Base-by-base conservation (phyloP, 1,139 yeast genomes). In the Hyphopichia wangnamkhiaoensis region DNA sequence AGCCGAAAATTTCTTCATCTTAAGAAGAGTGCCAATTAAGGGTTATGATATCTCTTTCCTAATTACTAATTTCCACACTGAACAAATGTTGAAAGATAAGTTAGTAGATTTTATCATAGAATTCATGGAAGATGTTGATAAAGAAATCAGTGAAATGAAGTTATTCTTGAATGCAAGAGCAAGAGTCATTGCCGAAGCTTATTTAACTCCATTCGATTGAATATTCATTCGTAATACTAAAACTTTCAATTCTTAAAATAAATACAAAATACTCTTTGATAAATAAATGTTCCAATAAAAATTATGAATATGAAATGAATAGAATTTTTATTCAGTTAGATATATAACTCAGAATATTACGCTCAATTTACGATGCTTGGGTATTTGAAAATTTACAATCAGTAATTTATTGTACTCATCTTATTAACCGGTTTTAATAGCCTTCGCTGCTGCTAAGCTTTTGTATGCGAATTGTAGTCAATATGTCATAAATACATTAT, bases 91-190 rank as follows among this genome's bases (percentile, higher is more conserved):
- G 64, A 93, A 94, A 68, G 93, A 86, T 57, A 94, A 94, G 64
- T 77, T 93, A 56, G 96, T 93, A 36, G 98, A 93, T 63, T 93
- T 93, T 60, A 90, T 93, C 53, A 89, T 93, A 54, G 98, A 93
- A 68, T 93, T 94, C 62, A 91, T 93, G 98, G 98, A 93, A 64
- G 98, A 91, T 56, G 98, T 93, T 19, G 99, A 93, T 65, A 93
- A 91, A 69, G 99, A 93, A 64, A 94, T 93, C 58, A 88, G 96
- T 63, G 99, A 93, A 63, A 94, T 93, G 96, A 94, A 94, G 66
- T 76, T 93, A 61, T 94, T 93, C 62, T 79, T 94, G 63, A 93
- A 93, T 60, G 97, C 98, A 20, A 80, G 99, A 58, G 98, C 99
- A 15, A 84, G 99, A 71, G 94, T 89, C 46, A 94, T 91, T 38